phyloP scores from a whole-genome alignment of 495 filamentous ascomycete genomes.

The Aspergillus bertholletiae region DNA sequence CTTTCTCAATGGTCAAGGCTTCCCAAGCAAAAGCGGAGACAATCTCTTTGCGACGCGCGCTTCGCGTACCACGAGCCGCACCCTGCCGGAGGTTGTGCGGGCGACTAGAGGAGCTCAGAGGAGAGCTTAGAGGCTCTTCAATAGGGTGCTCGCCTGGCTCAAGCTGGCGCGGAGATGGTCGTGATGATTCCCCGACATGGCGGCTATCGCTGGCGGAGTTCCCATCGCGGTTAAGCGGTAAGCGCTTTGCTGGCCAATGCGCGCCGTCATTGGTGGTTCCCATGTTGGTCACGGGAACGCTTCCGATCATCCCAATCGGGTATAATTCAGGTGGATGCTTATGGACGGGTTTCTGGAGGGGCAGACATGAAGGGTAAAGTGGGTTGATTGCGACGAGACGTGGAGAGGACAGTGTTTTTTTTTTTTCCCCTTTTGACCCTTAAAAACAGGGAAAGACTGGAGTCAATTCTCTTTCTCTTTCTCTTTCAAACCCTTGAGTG shows the following conservation, averaged over 20 bases:
- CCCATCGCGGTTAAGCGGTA: conserved; percentile 6
- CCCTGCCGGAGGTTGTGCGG: conserved; percentile 18
- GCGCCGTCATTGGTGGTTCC: conserved; percentile 13
- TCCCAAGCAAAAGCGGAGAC: conserved; percentile 23
- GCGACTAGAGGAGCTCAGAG: conserved; percentile 5
- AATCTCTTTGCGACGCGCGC: conserved; percentile 11
- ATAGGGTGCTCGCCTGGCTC: neutral
- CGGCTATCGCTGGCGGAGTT: conserved; percentile 9
- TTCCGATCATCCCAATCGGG: conserved; percentile 15
- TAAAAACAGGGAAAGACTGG: too few relatives aligned
- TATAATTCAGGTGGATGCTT: neutral
- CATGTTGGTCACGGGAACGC: conserved; percentile 17
- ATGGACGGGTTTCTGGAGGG: neutral
- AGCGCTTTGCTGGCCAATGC: conserved; percentile 14
- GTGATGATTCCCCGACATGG: conserved; percentile 2
- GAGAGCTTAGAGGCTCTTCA: neutral
- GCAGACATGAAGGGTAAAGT: conserved; percentile 1
- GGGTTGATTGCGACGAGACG: neutral
- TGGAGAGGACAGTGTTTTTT: neutral
- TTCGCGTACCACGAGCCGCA: conserved; percentile 24
- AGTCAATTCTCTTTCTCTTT: too few relatives aligned
- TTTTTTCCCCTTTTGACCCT: neutral
- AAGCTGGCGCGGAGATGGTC: neutral
- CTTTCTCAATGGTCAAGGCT: conserved; percentile 17
- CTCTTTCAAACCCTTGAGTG: neutral